Base-by-base conservation (phyloP, 2,329 filamentous ascomycete species). In the Botryotinia calthae region DNA sequence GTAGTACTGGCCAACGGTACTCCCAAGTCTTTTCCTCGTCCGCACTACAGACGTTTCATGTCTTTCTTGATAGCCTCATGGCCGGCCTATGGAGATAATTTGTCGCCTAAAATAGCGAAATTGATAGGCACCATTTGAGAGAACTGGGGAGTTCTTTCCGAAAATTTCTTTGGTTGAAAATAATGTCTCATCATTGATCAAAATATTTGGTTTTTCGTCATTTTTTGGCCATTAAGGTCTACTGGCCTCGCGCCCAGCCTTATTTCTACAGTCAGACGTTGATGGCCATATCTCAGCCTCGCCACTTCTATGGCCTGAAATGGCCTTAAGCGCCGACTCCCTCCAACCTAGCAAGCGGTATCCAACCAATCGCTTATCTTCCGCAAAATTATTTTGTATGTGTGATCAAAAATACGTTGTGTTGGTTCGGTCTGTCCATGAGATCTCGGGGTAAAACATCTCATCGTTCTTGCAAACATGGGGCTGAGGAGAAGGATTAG, bases 261-360 rank as follows among this genome's bases (percentile, higher is more conserved):
- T 59, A 25, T 69, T 67, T 67, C 64, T 54, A n/a, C 9, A 34
- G 62, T 25, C n/a, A 34, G 22, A 51, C 2, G 4, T 8, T 70
- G 42, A 20, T 62, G 67, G 54, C 48, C 48, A 31, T 9, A 64
- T 70, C 40, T 51, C 67, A 70, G 67, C 67, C 67, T 61, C 37
- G 67, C 56, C 40, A 14, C n/a, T 61, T 31, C 12, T 14, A 34
- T 48, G 67, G 48, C 67, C 67, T 70, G 31, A 31, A 9, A 48
- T 28, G 28, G 12, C 42, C 66, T 4, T 62, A 70, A 61, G 56
- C 67, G 67, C 67, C 67, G 18, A 61, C 4, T 44, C 6, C 44
- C 44, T 22, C 31, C 25, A 25, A 28, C 46, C 34, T 22, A 40
- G 5, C n/a, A 54, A 67, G 25, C 34, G 20, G 9, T 9, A 28